These are phyloP conservation scores for Cryptococcus sp. DNA, from an alignment of 1,284 basidiomycete genomes.

Conservation along the genomic window DNA sequence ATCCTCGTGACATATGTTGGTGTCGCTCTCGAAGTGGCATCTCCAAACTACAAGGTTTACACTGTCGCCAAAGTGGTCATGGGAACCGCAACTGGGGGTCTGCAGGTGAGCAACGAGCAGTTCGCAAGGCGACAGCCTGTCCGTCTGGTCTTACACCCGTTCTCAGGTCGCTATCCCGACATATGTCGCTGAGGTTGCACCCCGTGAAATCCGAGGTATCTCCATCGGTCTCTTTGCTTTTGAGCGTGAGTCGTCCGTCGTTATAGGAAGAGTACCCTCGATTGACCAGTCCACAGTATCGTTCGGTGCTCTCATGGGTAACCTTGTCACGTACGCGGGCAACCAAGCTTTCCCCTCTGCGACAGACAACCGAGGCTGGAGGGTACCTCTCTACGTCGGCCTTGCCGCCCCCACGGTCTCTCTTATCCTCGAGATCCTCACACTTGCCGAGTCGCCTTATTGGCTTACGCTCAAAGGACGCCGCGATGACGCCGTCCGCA, in stretches of 20 bases:
- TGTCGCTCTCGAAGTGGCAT: conserved; percentile 25
- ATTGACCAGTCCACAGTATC: conserved; percentile 4
- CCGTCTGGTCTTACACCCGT: too few species aligned
- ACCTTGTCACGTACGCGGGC: conserved; percentile 19
- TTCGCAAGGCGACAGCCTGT: too few species aligned
- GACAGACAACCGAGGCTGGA: conserved; percentile 10
- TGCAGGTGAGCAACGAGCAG: not conserved
- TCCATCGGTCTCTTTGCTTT: conserved; percentile 22
- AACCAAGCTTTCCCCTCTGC: conserved; percentile 9
- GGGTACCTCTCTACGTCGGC: conserved; percentile 25
- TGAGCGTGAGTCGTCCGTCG: conserved; percentile 6
- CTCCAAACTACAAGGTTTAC: conserved; percentile 21
- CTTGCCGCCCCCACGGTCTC: conserved; percentile 6
- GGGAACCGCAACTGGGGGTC: conserved; percentile 23
- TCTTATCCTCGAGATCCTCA: not conserved
- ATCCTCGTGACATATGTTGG: conserved; percentile 25
- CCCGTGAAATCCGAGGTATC: conserved; percentile 27
- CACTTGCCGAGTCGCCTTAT: not conserved
- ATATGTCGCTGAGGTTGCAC: conserved; percentile 24
- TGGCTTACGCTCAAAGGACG: not conserved
- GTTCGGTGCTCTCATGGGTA: conserved; percentile 20
- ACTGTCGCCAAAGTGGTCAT: conserved; percentile 26
- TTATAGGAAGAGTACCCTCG: too few species aligned
- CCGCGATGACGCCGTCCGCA: not conserved
- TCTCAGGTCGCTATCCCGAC: conserved; percentile 14